Conservation (phyloP, 345 rosid species). For the Fremontodendron californicum region DNA sequence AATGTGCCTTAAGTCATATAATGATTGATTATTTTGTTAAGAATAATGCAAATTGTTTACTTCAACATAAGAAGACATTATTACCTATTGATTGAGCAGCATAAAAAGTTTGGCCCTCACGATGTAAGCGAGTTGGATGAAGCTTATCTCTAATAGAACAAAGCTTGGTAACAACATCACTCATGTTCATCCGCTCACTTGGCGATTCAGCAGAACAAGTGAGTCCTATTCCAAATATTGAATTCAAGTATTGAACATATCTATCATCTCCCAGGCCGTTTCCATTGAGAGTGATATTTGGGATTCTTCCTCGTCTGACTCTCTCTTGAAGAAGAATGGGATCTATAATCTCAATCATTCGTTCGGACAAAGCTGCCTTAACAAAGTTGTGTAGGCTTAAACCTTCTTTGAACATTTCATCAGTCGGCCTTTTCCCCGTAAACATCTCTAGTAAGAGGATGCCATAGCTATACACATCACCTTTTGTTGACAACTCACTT, state of each 20-base stretch:
- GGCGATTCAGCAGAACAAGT: constrained; percentile 18
- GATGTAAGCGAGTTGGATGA: background rate
- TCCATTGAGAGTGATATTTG: background rate
- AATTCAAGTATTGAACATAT: constrained; percentile 4
- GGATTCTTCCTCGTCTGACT: background rate
- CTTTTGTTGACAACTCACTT: constrained; percentile 14
- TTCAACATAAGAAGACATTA: background rate
- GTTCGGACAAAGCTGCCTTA: constrained; percentile 17
- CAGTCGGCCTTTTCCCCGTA: constrained; percentile 25
- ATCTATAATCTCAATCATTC: constrained; percentile 13
- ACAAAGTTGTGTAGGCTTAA: constrained; percentile 21
- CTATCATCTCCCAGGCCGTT: background rate
- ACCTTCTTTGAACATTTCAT: constrained; percentile 23
- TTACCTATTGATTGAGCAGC: background rate
- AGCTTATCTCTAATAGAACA: background rate
- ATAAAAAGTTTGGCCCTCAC: background rate
- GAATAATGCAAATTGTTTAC: background rate
- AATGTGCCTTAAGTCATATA: background rate
- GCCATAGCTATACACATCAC: constrained; percentile 34
- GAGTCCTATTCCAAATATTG: constrained; percentile 15
- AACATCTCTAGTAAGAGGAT: constrained; percentile 32
- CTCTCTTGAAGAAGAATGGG: constrained; percentile 10
- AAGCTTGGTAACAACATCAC: constrained; percentile 5
- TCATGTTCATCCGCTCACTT: constrained; percentile 5
- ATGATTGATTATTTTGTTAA: background rate